Conservation (phyloP, 202 grass and related monocot species). For the Zoysia matrella region DNA sequence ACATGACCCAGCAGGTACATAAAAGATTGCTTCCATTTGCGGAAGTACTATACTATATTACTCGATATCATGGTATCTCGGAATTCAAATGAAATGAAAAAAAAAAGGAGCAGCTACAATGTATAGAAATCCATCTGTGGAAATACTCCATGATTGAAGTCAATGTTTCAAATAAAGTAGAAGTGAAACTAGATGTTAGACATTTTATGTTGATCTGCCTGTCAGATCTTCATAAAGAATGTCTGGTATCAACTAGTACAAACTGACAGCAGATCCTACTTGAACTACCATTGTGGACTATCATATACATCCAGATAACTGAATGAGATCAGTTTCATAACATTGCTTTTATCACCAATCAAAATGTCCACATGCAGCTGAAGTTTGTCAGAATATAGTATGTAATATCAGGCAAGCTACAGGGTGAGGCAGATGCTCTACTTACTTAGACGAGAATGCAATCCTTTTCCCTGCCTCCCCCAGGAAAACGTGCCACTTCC, state of each 20-base stretch:
- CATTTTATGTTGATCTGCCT: slow-evolving; percentile 10
- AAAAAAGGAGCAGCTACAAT: neutral
- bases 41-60: neutral
- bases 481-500: slow-evolving; percentile 77
- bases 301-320: neutral
- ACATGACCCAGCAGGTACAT: slow-evolving; percentile 8
- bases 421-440: slow-evolving; percentile 18
- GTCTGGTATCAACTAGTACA: neutral
- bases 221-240: slow-evolving; percentile 24
- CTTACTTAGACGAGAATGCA: slow-evolving; percentile 91
- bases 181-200: slow-evolving; percentile 5
- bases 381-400: too few species aligned
- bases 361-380: too few species aligned
- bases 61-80: neutral
- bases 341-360: neutral
- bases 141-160: slow-evolving; percentile 18
- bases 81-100: neutral
- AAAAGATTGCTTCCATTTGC: neutral
- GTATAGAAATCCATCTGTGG: neutral
- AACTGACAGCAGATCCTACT: slow-evolving; percentile 16
- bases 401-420: neutral
- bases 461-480: slow-evolving; percentile 90
- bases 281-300: slow-evolving; percentile 4
- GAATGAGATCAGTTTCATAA: slow-evolving; percentile 12
- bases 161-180: slow-evolving; percentile 15